phyloP scores from a whole-genome alignment of 1,284 basidiomycete species.

The Meira nashicola region DNA sequence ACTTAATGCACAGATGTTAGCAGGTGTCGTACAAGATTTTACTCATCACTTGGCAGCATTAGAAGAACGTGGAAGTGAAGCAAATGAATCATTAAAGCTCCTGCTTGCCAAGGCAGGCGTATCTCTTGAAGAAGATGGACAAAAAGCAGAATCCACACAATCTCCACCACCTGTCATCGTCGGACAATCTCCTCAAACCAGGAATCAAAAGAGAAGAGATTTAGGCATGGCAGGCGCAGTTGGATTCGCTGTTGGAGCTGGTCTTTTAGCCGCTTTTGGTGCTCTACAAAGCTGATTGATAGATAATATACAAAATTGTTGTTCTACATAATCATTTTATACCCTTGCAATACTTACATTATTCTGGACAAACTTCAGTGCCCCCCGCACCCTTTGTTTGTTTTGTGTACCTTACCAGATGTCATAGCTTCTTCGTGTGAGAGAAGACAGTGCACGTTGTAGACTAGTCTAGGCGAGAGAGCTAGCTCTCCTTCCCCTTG shows the following conservation, averaged over 20 bases:
- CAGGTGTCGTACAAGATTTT: conserved; percentile 24
- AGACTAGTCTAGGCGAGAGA: no score
- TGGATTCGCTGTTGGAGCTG: conserved; percentile 13
- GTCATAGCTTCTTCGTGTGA: no score
- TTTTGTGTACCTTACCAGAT: no score
- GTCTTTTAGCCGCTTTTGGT: conserved; percentile 7
- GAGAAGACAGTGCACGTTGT: no score
- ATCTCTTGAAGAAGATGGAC: neutral
- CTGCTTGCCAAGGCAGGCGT: neutral
- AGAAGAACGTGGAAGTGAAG: neutral
- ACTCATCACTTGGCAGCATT: conserved; percentile 12
- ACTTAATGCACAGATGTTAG: conserved; percentile 21
- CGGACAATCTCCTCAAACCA: neutral
- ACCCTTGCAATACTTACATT: no score
- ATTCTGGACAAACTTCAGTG: no score
- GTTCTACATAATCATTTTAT: no score
- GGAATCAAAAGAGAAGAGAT: conserved; percentile 1
- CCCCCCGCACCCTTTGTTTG: no score
- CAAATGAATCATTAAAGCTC: neutral
- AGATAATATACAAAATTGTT: no score
- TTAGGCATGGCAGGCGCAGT: conserved; percentile 10
- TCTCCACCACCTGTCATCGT: neutral
- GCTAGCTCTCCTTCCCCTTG: no score
- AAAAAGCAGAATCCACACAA: neutral
- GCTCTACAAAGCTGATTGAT: conserved; percentile 7